Evolutionary conservation across 1,284 basidiomycete species (phyloP).

Genomic region (Melampsora americana): DNA sequence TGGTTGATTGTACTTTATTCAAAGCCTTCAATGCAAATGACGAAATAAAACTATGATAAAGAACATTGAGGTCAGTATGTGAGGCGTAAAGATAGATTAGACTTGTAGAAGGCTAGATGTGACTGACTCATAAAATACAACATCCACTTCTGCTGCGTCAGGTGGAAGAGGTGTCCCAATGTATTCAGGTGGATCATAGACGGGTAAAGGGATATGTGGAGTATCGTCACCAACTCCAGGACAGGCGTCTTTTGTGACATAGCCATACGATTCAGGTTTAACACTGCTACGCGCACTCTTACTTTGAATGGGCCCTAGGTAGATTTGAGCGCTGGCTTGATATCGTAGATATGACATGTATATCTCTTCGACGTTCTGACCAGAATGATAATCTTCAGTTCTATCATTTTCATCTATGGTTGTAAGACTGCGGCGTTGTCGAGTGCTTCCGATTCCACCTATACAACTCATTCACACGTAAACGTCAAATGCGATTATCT

Average conservation of each 20-base stretch:
- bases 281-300: background rate
- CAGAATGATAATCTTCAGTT: conserved; percentile 30
- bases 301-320: background rate
- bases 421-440: conserved; percentile 12
- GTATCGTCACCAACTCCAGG: conserved; percentile 70
- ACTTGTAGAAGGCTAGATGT: background rate
- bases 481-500: background rate
- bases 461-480: background rate
- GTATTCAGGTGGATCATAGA: conserved; percentile 61
- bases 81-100: background rate
- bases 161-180: conserved; percentile 53
- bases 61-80: background rate
- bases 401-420: conserved; percentile 2
- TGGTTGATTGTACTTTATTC: conserved; percentile 11
- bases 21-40: conserved; percentile 27
- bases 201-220: conserved; percentile 62
- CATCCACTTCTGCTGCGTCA: conserved; percentile 17
- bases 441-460: conserved; percentile 20
- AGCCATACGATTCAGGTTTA: conserved; percentile 45
- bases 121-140: conserved; percentile 36
- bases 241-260: conserved; percentile 56
- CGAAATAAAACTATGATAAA: conserved; percentile 19
- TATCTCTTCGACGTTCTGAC: conserved; percentile 25
- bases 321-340: conserved; percentile 1
- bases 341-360: conserved; percentile 19